Conservation (phyloP, 768 basidiomycete genomes). For the Infundibulicybe gibba region DNA sequence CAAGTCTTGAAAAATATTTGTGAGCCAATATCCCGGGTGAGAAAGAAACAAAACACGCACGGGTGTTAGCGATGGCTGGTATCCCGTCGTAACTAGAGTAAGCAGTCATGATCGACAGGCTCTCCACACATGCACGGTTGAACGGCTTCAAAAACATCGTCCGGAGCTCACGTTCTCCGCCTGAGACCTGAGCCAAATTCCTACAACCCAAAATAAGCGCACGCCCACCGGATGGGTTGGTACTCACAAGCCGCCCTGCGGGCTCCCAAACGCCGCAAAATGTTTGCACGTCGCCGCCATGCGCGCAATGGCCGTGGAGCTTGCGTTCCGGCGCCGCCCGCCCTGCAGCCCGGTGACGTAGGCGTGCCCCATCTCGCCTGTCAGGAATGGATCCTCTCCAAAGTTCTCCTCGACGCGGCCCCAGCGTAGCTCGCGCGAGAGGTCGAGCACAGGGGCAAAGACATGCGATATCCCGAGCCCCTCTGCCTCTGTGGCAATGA, state of each 20-base stretch:
- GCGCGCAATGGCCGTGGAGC: conserved; percentile 51
- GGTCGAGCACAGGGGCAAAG: conserved; percentile 67
- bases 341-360: conserved; percentile 62
- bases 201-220: conserved; percentile 22
- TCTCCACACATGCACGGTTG: conserved; percentile 57
- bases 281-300: conserved; percentile 73
- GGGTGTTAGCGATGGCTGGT: conserved; percentile 55
- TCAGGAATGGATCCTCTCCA: conserved; percentile 64
- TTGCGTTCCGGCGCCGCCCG: conserved; percentile 52
- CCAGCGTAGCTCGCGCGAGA: conserved; percentile 65
- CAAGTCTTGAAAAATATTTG: conserved; percentile 33
- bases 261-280: conserved; percentile 67
- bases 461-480: conserved; percentile 58
- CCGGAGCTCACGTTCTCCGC: conserved; percentile 64
- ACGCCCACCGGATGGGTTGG: not conserved
- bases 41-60: conserved; percentile 32
- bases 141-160: conserved; percentile 62
- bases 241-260: conserved; percentile 63
- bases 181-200: conserved; percentile 61
- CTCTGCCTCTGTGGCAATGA: conserved; percentile 59
- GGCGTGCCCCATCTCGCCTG: conserved; percentile 56
- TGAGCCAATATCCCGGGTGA: not conserved
- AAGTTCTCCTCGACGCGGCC: conserved; percentile 68
- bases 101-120: conserved; percentile 66
- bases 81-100: conserved; percentile 70